Base-by-base conservation (phyloP, 371 early-diverging fungal species). In the Blakeslea trispora region DNA sequence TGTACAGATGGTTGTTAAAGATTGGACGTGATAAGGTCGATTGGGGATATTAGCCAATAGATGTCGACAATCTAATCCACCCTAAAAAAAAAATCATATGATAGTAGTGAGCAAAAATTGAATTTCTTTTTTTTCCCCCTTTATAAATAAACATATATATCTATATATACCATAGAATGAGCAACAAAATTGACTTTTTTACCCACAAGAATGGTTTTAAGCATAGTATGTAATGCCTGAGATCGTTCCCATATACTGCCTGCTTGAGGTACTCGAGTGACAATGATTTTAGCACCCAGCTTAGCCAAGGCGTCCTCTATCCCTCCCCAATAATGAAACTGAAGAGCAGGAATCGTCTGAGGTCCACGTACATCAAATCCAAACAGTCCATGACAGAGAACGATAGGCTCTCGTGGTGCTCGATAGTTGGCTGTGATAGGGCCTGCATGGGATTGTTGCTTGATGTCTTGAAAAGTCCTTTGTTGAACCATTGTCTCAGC, bases 161-260 rank as follows among this genome's bases (percentile, higher is more conserved):
- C n/a, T n/a, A n/a, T n/a, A n/a, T 44, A 46, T 80, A 86, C 88
- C 94, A 94, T 95, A n/a, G 93, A 93, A 64, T 96, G 93, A 3
- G 90, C 94, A 5, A 94, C 66, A 55, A 96, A 86, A 67, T 96
- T 96, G 51, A 93, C 81, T 17, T 82, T 69, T 50, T 82, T 73
- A 1, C 79, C 83, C 2, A 73, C 73, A 57, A 82, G 57, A 31
- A 81, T 72, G 0, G 62, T 48, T 45, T 79, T 81, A 8, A 94
- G 70, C 53, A 85, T 84, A 4, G 65, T 49, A 55, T 93, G 87
- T 31, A 97, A 78, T 39, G 87, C 84, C 23, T 83, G 79, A 1
- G 96, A 96, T 41, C 98, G 83, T 48, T 86, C 71, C 57, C 81
- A 77, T 46, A 97, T 85, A 19, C 89, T 86, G 3, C 91, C 91